Conservation (phyloP, 164 flowering plant genomes). For the Stephania japonica region DNA sequence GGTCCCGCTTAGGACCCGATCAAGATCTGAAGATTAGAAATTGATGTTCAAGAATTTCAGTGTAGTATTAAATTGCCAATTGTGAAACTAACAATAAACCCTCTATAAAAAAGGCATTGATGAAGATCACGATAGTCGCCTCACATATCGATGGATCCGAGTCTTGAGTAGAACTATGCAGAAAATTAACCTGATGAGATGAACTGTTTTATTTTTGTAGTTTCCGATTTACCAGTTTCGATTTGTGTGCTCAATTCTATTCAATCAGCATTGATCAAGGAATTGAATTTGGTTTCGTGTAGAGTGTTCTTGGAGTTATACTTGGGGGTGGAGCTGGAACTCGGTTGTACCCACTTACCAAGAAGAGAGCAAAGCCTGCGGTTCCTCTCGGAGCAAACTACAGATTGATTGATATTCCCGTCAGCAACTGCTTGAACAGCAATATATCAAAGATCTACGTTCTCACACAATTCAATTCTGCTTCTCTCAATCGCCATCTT, state of each 20-base stretch:
- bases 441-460: constrained; percentile 80
- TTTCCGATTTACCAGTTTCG: too few species aligned
- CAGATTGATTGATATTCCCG: constrained; percentile 83
- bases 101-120: background rate
- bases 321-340: constrained; percentile 96
- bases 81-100: background rate
- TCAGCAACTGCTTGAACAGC: constrained; percentile 91
- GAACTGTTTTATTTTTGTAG: too few species aligned
- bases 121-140: too few species aligned
- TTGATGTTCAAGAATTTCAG: background rate
- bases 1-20: constrained; percentile 3
- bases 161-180: background rate
- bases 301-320: constrained; percentile 89
- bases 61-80: too few species aligned
- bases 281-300: constrained; percentile 6
- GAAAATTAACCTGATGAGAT: background rate
- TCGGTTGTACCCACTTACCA: constrained; percentile 79
- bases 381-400: constrained; percentile 90
- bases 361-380: constrained; percentile 88
- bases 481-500: constrained; percentile 86
- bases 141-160: background rate
- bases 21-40: background rate
- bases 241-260: too few species aligned
- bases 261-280: background rate
- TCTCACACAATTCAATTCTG: constrained; percentile 89